Evolutionary conservation across 805 yeast species (phyloP).

Genomic region (Starmerella sirachaensis): DNA sequence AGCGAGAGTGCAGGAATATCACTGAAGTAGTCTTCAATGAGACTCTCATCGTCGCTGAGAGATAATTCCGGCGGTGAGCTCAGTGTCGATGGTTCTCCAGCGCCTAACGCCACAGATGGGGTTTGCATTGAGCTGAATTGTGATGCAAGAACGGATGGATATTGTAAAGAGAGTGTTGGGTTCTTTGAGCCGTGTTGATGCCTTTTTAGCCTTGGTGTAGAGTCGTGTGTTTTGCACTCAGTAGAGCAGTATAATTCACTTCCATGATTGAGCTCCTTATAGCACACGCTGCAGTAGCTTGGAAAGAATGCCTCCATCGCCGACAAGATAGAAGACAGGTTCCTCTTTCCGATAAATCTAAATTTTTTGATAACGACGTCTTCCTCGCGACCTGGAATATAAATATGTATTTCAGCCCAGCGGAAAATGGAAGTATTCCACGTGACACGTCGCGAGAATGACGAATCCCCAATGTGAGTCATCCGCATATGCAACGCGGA

Average conservation of each 20-base stretch:
- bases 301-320: conserved; percentile 22
- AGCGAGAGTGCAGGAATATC: conserved; percentile 14
- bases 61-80: conserved; percentile 14
- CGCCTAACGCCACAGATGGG: background rate
- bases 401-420: conserved; percentile 1
- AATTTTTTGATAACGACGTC: background rate
- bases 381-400: background rate
- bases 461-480: conserved; percentile 12
- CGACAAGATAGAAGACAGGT: background rate
- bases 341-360: background rate
- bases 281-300: conserved; percentile 30
- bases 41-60: conserved; percentile 17
- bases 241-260: conserved; percentile 27
- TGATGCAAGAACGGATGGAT: conserved; percentile 13
- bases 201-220: conserved; percentile 5
- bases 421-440: conserved; percentile 2
- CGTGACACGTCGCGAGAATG: conserved; percentile 15
- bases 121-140: conserved; percentile 1
- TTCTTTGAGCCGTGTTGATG: background rate
- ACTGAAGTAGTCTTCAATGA: conserved; percentile 7
- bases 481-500: conserved; percentile 13
- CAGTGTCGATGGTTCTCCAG: background rate
- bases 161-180: conserved; percentile 8
- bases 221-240: conserved; percentile 25
- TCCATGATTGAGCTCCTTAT: conserved; percentile 24